Percentiles rank a stretch among this genome's conserved stretches.
Conservation (phyloP, 768 basidiomycete species). For the Strobilomyces confusus region DNA sequence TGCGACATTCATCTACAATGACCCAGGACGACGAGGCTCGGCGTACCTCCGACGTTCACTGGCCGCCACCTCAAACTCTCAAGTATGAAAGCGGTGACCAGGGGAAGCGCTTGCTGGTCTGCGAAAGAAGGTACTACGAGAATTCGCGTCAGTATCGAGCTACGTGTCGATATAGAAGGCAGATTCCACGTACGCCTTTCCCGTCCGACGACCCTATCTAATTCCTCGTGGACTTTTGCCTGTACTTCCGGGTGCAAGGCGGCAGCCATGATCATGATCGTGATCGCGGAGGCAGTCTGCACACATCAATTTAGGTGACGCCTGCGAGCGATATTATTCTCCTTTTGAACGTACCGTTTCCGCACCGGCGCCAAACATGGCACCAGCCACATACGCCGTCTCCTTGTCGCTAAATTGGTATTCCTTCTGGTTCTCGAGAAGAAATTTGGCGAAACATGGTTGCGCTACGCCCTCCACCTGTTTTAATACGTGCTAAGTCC, state of each 20-base stretch:
- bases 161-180: neutral
- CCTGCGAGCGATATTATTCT: neutral
- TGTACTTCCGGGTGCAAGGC: conserved; percentile 2
- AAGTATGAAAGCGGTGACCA: conserved; percentile 1
- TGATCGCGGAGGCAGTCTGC: conserved; percentile 8
- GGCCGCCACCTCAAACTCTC: conserved; percentile 7
- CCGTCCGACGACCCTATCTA: conserved; percentile 2
- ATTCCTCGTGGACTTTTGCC: conserved; percentile 6
- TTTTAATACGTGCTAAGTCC: neutral
- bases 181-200: conserved; percentile 4
- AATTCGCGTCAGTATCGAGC: neutral
- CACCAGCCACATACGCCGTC: neutral
- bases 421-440: neutral
- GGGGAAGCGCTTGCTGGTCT: conserved; percentile 4
- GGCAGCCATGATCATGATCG: conserved; percentile 6
- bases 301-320: neutral
- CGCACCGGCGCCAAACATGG: conserved; percentile 9
- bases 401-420: neutral
- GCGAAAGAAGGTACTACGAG: conserved; percentile 4
- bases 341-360: conserved; percentile 3
- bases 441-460: conserved; percentile 3
- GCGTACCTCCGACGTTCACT: conserved; percentile 2
- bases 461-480: conserved; percentile 1
- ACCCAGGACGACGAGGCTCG: neutral
- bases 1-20: neutral